Evolutionary conservation across 345 rosid species (phyloP).

Genomic region (Hirschfeldia incana): DNA sequence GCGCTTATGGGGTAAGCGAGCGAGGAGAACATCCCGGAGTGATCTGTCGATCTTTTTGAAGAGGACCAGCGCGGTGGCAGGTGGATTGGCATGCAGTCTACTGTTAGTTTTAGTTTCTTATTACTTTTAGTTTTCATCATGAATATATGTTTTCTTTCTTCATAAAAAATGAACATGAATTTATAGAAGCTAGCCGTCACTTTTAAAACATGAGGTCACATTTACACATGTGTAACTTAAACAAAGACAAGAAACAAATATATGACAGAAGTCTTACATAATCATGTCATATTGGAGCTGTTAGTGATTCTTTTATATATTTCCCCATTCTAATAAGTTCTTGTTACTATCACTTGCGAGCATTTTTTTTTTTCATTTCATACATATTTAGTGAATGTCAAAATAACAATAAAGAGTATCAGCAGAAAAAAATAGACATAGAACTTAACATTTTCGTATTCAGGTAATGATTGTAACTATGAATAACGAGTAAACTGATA

Average conservation of each 20-base stretch:
- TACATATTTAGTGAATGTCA: neutral
- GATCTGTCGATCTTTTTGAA: too few relatives aligned
- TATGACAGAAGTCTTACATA: slow-evolving; percentile 31
- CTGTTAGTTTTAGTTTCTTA: too few relatives aligned
- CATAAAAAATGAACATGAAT: neutral
- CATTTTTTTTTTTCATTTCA: neutral
- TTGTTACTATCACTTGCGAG: neutral
- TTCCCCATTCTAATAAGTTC: neutral
- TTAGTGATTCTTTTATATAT: neutral
- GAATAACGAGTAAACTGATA: neutral
- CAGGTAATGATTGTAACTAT: neutral
- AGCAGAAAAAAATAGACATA: neutral
- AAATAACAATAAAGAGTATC: neutral
- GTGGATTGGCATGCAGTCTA: too few relatives aligned
- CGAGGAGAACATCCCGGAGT: too few relatives aligned
- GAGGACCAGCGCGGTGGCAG: too few relatives aligned
- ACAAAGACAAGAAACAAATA: slow-evolving; percentile 5
- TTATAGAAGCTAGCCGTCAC: slow-evolving; percentile 12
- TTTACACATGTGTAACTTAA: slow-evolving; percentile 16
- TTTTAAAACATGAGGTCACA: slow-evolving; percentile 24
- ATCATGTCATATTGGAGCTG: slow-evolving; percentile 17
- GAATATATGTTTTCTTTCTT: slow-evolving; percentile 4
- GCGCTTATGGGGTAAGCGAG: too few relatives aligned
- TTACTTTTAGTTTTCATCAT: neutral
- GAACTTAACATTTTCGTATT: neutral